Percentiles rank a stretch among this genome's conserved stretches.
Conservation (phyloP, 2,329 filamentous ascomycete genomes). For the Curvularia spicifera region DNA sequence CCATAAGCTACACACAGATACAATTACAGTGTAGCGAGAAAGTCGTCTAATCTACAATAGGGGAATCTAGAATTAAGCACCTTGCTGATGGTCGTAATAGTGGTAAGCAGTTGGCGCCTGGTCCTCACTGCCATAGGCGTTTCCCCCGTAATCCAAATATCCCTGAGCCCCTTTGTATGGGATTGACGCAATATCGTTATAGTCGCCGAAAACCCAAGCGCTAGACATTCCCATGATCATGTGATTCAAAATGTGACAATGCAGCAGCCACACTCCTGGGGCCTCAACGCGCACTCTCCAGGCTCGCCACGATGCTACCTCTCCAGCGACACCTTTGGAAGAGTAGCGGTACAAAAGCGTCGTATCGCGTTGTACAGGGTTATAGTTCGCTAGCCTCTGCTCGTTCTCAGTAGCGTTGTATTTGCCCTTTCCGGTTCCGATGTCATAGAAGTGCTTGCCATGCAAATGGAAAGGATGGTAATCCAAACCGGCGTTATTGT, state of each 20-base stretch:
- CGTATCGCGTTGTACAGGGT: conserved; percentile 54
- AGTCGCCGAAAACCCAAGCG: conserved; percentile 56
- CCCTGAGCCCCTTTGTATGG: conserved; percentile 49
- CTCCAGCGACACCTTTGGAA: conserved; percentile 48
- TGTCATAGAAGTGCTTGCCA: conserved; percentile 61
- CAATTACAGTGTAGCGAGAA: neutral
- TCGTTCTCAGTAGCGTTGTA: conserved; percentile 61
- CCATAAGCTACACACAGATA: neutral
- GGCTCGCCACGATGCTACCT: conserved; percentile 63
- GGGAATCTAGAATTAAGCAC: neutral
- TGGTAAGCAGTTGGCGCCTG: conserved; percentile 19
- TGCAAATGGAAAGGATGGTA: conserved; percentile 63
- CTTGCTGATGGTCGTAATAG: conserved; percentile 13
- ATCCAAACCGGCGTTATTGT: conserved; percentile 34
- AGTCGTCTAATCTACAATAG: neutral
- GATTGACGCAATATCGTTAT: conserved; percentile 46
- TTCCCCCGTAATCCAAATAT: conserved; percentile 55
- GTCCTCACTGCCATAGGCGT: conserved; percentile 48
- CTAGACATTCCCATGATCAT: conserved; percentile 63
- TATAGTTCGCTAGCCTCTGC: conserved; percentile 42
- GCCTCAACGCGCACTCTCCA: conserved; percentile 63
- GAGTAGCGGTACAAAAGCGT: conserved; percentile 65
- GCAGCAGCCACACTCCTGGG: conserved; percentile 67
- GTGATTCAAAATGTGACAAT: conserved; percentile 66
- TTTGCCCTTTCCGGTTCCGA: conserved; percentile 61